Conservation (phyloP, 768 basidiomycete species). For the Scleroderma bovista region DNA sequence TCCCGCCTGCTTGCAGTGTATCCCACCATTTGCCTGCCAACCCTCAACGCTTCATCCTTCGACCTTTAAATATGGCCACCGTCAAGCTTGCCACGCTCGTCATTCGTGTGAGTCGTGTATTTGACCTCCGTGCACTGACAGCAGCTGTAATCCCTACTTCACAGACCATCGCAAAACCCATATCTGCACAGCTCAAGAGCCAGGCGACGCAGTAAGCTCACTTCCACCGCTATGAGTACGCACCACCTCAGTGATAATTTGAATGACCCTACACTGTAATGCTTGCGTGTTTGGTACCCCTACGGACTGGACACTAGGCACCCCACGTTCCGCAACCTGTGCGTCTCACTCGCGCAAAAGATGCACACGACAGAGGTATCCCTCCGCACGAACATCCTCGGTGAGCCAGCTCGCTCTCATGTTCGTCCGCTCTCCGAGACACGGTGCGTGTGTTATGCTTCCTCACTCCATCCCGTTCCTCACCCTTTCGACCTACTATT, state of each 20-base stretch:
- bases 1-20: too few relatives aligned
- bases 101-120: slow-evolving; percentile 50
- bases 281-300: not conserved
- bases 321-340: slow-evolving; percentile 63
- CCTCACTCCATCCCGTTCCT: too few relatives aligned
- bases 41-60: too few relatives aligned
- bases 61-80: slow-evolving; percentile 67
- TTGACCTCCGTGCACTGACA: not conserved
- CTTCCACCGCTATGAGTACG: not conserved
- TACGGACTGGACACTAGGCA: slow-evolving; percentile 40
- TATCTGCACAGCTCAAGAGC: slow-evolving; percentile 58
- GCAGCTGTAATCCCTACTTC: not conserved
- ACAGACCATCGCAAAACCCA: slow-evolving; percentile 83
- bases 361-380: slow-evolving; percentile 66
- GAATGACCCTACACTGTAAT: not conserved
- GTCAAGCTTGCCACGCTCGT: slow-evolving; percentile 70
- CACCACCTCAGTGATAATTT: not conserved
- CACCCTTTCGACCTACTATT: not conserved
- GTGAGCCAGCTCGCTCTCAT: slow-evolving; percentile 56
- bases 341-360: slow-evolving; percentile 67
- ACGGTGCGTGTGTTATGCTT: slow-evolving; percentile 35
- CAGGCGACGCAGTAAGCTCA: slow-evolving; percentile 65
- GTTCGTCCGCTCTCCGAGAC: slow-evolving; percentile 71
- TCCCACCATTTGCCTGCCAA: too few relatives aligned
- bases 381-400: slow-evolving; percentile 68